These are phyloP conservation scores for Betula pendula DNA, from an alignment of 306 rosid species.

Conservation along the genomic window DNA sequence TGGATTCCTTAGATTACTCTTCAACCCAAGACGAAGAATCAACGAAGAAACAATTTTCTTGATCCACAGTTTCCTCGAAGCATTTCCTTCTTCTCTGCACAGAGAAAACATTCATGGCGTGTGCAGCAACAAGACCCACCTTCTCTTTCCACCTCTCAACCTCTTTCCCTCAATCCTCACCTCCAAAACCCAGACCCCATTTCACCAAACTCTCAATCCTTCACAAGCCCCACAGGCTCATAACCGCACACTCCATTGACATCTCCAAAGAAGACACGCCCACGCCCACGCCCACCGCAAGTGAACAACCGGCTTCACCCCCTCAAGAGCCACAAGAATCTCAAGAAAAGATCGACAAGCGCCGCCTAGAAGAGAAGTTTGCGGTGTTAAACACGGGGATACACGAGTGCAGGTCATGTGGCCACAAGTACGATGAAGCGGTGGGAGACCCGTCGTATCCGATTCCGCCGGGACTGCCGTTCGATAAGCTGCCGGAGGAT, in stretches of 20 bases:
- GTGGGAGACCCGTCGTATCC: conserved; percentile 88
- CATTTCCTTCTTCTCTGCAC: not conserved
- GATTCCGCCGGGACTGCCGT: conserved; percentile 73
- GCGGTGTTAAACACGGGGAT: conserved; percentile 89
- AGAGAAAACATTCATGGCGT: conserved; percentile 47
- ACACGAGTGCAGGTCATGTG: conserved; percentile 92
- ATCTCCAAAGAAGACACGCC: conserved; percentile 80
- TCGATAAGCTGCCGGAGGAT: conserved; percentile 79
- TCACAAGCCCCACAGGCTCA: conserved; percentile 26
- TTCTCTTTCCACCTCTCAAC: conserved; percentile 62
- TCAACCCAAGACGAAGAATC: conserved; percentile 46
- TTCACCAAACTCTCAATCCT: conserved; percentile 26
- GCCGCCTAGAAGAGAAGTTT: conserved; percentile 83
- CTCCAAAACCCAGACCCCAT: conserved; percentile 43
- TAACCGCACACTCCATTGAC: conserved; percentile 54
- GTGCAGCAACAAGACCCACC: conserved; percentile 50
- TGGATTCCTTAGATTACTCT: conserved; percentile 51
- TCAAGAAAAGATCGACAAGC: conserved; percentile 43
- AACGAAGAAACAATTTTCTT: not conserved
- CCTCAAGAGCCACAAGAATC: not conserved
- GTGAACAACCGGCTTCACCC: conserved; percentile 32
- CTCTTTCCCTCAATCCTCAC: conserved; percentile 41
- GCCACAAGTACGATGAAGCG: conserved; percentile 81
- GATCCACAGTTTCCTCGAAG: not conserved
- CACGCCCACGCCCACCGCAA: conserved; percentile 43